phyloP scores from a whole-genome alignment of 139 green algal genomes.

The Nannochloris sp. region DNA sequence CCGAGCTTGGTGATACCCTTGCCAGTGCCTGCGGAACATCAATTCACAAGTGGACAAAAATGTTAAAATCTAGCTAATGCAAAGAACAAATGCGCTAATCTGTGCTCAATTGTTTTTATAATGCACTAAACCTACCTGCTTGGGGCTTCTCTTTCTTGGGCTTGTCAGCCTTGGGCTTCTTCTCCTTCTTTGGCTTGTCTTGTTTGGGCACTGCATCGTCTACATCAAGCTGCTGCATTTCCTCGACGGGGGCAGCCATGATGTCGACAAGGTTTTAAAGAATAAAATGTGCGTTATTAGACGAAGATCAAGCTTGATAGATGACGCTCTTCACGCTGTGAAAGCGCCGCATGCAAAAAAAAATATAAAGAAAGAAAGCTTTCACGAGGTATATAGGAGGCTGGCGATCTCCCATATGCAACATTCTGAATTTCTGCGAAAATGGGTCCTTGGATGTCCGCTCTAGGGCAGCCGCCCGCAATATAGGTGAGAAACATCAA shows the following conservation, averaged over 20 bases:
- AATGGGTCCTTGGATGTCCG: too few relatives aligned
- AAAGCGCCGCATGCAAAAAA: too few relatives aligned
- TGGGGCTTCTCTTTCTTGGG: conserved; percentile 29
- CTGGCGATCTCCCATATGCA: background rate
- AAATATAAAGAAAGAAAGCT: too few relatives aligned
- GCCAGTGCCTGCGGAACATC: background rate
- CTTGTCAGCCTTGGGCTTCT: conserved; percentile 47
- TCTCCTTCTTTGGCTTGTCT: conserved; percentile 44
- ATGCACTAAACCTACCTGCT: too few relatives aligned
- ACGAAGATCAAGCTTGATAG: too few relatives aligned
- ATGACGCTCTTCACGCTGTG: too few relatives aligned
- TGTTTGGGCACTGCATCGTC: conserved; percentile 20
- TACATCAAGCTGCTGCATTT: background rate
- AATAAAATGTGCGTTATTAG: background rate
- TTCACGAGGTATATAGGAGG: background rate
- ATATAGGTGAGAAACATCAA: too few relatives aligned
- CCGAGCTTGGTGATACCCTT: conserved; percentile 76
- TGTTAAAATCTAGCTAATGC: background rate
- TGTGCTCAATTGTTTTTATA: too few relatives aligned
- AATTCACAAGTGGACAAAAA: background rate
- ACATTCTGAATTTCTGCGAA: too few relatives aligned
- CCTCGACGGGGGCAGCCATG: background rate
- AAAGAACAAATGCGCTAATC: background rate
- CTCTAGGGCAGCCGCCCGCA: too few relatives aligned
- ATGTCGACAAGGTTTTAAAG: background rate